These are phyloP conservation scores for Vickermania spadyakhi DNA, from an alignment of 208 protist genomes.

Conservation along the genomic window DNA sequence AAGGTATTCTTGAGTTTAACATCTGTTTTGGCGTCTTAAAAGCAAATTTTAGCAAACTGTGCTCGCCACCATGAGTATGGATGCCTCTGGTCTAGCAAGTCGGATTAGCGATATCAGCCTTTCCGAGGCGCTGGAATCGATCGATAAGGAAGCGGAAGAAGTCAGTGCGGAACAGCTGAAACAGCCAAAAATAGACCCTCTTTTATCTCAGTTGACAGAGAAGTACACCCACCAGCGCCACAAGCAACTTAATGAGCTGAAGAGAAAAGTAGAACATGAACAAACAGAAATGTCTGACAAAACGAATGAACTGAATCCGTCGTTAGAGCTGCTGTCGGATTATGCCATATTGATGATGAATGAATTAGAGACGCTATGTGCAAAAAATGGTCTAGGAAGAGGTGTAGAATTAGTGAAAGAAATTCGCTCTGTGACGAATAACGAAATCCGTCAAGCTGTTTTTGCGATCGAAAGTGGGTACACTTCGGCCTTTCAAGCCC, in stretches of 20 bases:
- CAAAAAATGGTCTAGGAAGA: slow-evolving; percentile 15
- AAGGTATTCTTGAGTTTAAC: no score
- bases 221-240: slow-evolving; percentile 38
- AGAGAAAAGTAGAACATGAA: slow-evolving; percentile 29
- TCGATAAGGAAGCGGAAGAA: neutral
- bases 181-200: slow-evolving; percentile 12
- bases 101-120: neutral
- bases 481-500: slow-evolving; percentile 50
- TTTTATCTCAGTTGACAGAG: slow-evolving; percentile 34
- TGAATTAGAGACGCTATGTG: slow-evolving; percentile 36
- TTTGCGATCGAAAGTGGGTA: slow-evolving; percentile 66
- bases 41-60: no score
- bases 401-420: slow-evolving; percentile 31
- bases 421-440: slow-evolving; percentile 48
- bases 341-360: slow-evolving; percentile 45
- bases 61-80: no score
- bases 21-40: no score
- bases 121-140: neutral
- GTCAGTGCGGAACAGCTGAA: neutral
- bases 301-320: slow-evolving; percentile 34
- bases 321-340: slow-evolving; percentile 64
- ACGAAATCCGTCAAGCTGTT: slow-evolving; percentile 52
- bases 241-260: slow-evolving; percentile 19
- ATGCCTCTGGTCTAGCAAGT: neutral
- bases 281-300: slow-evolving; percentile 22